Base-by-base conservation (phyloP, 371 early-diverging fungal species). In the Mucor irregularis region DNA sequence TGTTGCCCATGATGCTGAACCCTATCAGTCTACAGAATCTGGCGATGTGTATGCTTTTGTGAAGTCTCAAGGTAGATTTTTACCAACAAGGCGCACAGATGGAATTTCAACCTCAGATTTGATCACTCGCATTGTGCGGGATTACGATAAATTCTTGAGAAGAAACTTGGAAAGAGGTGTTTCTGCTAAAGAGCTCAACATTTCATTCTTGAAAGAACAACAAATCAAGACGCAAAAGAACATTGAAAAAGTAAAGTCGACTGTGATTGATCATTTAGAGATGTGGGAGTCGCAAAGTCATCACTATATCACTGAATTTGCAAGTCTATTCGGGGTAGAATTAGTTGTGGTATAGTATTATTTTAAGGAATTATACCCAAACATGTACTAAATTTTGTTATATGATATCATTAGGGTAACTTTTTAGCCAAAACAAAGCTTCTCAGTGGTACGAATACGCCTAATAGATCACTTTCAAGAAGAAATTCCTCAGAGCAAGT, bases 1-100 rank as follows among this genome's bases (percentile, higher is more conserved):
- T 68, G 95, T 98, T 17, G 95, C 94, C 25, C 98, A 98, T 68
- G 98, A 98, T 73, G 96, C 92, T 58, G 85, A 92, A 21, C 95
- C 95, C 0, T 98, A 97, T 64, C 77, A 79, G 44, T 81, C 87
- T 29, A 83, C 72, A 10, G 92, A 89, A 21, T 64, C 76, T 16
- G 86, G 85, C 28, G 98, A 98, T 71, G 91, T 96, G 16, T 98
- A 98, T 70, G 87, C 89, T 5, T 87, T 88, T 71, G 90, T 95
- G 42, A 97, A 97, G 72, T 75, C 80, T 10, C 84, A 83, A 53
- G 93, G 93, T 8, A 76, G 75, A 40, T 98, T 98, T 74, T 68
- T 93, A 29, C 91, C 96, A 9, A 94, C 93, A 4, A 75, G 84
- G 64, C 85, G 98, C 55, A 96, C 97, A 31, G 90, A 89, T 16